A percentile compares a stretch with the other conserved stretches of the same genome.
Conservation (phyloP, 352 stramenopile species). For the Elongisporangium senticosum region DNA sequence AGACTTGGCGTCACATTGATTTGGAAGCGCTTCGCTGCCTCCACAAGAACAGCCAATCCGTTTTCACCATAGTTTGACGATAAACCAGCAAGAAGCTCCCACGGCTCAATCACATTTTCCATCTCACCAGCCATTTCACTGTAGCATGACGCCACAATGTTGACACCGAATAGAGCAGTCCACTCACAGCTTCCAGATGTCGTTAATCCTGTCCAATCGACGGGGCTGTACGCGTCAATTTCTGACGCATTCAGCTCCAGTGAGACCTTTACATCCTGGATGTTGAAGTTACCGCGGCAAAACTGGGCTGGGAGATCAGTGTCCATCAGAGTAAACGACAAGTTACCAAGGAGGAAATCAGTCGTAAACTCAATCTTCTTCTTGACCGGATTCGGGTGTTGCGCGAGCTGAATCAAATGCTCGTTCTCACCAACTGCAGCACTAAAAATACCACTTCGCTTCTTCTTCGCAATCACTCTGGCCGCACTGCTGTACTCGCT, state of each 20-base stretch:
- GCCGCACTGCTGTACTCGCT: slow-evolving; percentile 67
- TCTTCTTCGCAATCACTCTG: slow-evolving; percentile 58
- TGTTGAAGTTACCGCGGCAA: slow-evolving; percentile 57
- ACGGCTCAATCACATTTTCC: slow-evolving; percentile 71
- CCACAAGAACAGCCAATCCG: slow-evolving; percentile 50
- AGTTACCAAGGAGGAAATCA: slow-evolving; percentile 57
- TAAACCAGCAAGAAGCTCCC: slow-evolving; percentile 50
- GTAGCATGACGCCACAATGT: slow-evolving; percentile 66
- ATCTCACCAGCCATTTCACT: slow-evolving; percentile 63
- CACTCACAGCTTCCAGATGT: slow-evolving; percentile 54
- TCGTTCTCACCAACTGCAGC: slow-evolving; percentile 45
- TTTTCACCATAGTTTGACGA: slow-evolving; percentile 53
- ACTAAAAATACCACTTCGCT: slow-evolving; percentile 59
- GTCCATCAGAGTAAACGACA: slow-evolving; percentile 59
- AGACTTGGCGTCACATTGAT: slow-evolving; percentile 71
- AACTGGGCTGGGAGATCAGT: slow-evolving; percentile 42
- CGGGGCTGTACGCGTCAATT: slow-evolving; percentile 41
- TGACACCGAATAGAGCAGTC: slow-evolving; percentile 55
- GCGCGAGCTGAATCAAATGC: slow-evolving; percentile 42
- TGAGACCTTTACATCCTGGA: slow-evolving; percentile 55
- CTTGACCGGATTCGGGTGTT: slow-evolving; percentile 35
- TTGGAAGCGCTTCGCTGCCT: slow-evolving; percentile 66
- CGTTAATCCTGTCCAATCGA: slow-evolving; percentile 48
- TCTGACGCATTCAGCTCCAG: slow-evolving; percentile 44
- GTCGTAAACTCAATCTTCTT: slow-evolving; percentile 53